Evolutionary conservation across 2,329 filamentous ascomycete genomes (phyloP).

Genomic region (Septoria linicola): DNA sequence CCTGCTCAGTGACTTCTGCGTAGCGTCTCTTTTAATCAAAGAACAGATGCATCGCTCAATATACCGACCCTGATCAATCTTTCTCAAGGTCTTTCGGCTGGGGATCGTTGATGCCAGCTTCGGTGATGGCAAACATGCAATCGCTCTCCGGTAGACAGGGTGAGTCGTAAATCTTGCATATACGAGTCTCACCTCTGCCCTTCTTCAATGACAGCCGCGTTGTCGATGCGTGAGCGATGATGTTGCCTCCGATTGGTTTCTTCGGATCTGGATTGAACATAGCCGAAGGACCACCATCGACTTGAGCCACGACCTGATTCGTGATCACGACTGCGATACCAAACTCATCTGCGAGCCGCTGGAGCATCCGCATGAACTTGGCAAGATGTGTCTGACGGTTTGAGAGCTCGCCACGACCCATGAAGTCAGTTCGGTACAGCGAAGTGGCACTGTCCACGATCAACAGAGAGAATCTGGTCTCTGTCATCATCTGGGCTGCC

Average conservation of each 20-base stretch:
- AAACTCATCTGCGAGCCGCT: conserved; percentile 75
- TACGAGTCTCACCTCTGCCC: conserved; percentile 87
- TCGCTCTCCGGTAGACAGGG: conserved; percentile 96
- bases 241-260: conserved; percentile 98
- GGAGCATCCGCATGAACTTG: conserved; percentile 82
- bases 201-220: conserved; percentile 95
- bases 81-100: conserved; percentile 94
- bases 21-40: neutral
- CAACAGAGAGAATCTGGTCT: conserved; percentile 93
- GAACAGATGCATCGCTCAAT: too few relatives aligned
- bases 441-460: conserved; percentile 95
- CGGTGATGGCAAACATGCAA: conserved; percentile 93
- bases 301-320: conserved; percentile 97
- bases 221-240: conserved; percentile 96
- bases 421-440: conserved; percentile 93
- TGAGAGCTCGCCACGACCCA: conserved; percentile 94
- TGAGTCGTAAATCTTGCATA: conserved; percentile 99
- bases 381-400: conserved; percentile 84
- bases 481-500: conserved; percentile 98
- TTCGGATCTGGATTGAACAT: conserved; percentile 99
- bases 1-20: neutral
- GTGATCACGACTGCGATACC: conserved; percentile 98
- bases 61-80: conserved; percentile 45
- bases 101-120: conserved; percentile 94
- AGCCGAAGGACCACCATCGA: conserved; percentile 89